Conservation (phyloP, 2,329 filamentous ascomycete species). For the Teratosphaeria viscida region DNA sequence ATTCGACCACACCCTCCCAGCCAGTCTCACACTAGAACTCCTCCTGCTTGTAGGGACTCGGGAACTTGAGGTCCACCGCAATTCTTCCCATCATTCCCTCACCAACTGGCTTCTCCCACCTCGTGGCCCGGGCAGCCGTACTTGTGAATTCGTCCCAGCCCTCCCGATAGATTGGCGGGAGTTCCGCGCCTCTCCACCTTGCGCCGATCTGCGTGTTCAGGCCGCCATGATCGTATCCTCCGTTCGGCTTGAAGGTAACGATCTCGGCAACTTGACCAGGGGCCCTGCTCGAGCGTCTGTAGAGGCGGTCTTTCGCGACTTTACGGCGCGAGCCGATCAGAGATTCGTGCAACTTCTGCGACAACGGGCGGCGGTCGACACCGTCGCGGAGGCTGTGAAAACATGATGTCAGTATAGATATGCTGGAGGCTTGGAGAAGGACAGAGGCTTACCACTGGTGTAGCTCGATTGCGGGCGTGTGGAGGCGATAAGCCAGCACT, state of each 20-base stretch:
- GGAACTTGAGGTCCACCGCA: neutral
- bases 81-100: neutral
- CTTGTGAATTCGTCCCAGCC: neutral
- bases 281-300: neutral
- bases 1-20: neutral
- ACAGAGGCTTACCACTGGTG: neutral
- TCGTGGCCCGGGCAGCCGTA: neutral
- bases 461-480: neutral
- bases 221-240: neutral
- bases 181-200: neutral
- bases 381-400: neutral
- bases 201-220: neutral
- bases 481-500: neutral
- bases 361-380: neutral
- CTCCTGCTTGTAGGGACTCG: neutral
- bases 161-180: neutral
- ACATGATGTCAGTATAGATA: neutral
- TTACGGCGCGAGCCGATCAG: neutral
- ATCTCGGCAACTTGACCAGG: neutral
- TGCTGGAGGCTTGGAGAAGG: neutral
- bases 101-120: neutral
- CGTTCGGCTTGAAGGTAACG: neutral
- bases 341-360: neutral
- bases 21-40: neutral
- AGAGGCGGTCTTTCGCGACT: neutral